Evolutionary conservation across 2,329 filamentous ascomycete genomes (phyloP), one percentile per base, ranked within the genome.

Genomic region (Ceratocystis lukuohia): DNA sequence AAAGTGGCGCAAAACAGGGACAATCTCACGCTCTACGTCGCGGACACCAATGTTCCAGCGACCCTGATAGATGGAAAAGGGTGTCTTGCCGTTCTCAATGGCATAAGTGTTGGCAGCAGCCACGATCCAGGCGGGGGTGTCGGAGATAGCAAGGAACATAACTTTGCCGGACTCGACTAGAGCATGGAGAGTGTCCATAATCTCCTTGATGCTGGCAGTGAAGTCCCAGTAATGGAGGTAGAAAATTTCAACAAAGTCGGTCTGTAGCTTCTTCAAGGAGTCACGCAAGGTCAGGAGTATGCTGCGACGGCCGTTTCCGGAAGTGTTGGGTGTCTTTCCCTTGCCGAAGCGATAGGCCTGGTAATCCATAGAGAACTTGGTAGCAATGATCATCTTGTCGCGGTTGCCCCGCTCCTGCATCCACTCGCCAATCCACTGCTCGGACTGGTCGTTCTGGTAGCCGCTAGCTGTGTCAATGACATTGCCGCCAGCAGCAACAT

Each of bases 401-500:
- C 84, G 78, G 70, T 80, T 81, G 8, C 74, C 71, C n/a, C 78
- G 77, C 1, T 70, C 64, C 0, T 72, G 65, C 76, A 84, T 79
- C 81, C 82, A 86, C 69, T 84, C 81, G 20, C 83, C 83, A 20
- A 86, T 71, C 78, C 79, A 83, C 12, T 67, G 70, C 69, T 86
- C 83, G 0, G 82, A 84, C 70, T 86, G 74, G 64, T 81, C 82
- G 67, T 79, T 70, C 70, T 85, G 80, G 73, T 86, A 86, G 69
- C 77, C 78, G 74, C 80, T 83, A 70, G 81, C 74, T 0, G 84
- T 87, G 73, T 88, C 86, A 72, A 88, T 85, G 73, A 88, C 87
- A 75, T 88, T 88, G 15, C 86, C 85, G 3, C 85, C 85, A 0
- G 79, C 75, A 17, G 77, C 76, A 64, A 76, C 78, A 74, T 79